phyloP scores from a whole-genome alignment of 1,284 basidiomycete genomes.

The Rhodotorula sp. region DNA sequence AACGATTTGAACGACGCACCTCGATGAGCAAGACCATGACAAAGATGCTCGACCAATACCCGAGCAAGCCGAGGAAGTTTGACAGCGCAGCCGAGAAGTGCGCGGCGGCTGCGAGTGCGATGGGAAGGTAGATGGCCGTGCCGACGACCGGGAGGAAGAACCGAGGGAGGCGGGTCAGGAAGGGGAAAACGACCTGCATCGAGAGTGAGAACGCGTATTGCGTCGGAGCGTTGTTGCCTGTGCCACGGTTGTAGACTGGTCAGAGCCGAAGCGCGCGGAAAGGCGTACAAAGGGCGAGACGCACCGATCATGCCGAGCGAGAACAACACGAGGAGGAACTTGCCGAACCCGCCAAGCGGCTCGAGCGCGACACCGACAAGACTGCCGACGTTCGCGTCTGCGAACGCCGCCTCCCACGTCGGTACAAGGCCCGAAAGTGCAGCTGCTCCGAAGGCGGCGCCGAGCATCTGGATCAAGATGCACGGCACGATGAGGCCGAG shows the following conservation, averaged over 20 bases:
- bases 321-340: constrained; percentile 78
- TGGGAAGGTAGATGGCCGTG: constrained; percentile 65
- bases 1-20: constrained; percentile 36
- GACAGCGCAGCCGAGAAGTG: constrained; percentile 50
- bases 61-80: constrained; percentile 49
- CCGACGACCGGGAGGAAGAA: constrained; percentile 82
- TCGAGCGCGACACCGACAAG: constrained; percentile 40
- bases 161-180: constrained; percentile 65
- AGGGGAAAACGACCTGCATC: constrained; percentile 74
- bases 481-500: constrained; percentile 42
- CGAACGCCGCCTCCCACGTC: constrained; percentile 46
- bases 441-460: constrained; percentile 49
- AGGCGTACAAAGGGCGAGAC: neutral
- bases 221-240: constrained; percentile 76
- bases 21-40: constrained; percentile 30
- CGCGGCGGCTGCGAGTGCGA: constrained; percentile 45
- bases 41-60: constrained; percentile 34
- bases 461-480: constrained; percentile 49
- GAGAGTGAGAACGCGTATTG: constrained; percentile 82
- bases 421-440: constrained; percentile 45
- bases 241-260: constrained; percentile 13
- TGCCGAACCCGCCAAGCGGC: constrained; percentile 61
- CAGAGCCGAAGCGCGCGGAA: neutral
- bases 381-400: constrained; percentile 56
- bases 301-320: constrained; percentile 67